A percentile compares a stretch with the other conserved stretches of the same genome.
These are phyloP conservation scores for Vitis hybrid DNA, from an alignment of 177 flowering plant species.

Conservation along the genomic window DNA sequence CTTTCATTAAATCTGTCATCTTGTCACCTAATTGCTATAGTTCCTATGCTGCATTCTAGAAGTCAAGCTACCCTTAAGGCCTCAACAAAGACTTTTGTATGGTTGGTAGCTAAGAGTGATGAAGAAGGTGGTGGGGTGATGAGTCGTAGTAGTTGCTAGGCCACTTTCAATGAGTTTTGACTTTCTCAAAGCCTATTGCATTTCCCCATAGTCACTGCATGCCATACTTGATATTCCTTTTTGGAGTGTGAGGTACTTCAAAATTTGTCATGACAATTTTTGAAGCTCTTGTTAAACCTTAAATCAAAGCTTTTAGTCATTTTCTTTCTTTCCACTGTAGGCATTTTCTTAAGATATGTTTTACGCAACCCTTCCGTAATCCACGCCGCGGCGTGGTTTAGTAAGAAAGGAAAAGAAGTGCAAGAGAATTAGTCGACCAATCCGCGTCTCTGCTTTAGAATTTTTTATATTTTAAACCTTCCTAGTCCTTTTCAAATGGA, in stretches of 20 bases:
- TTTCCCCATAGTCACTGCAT: too few species aligned
- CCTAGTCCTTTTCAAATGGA: constrained; percentile 15
- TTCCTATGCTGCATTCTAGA: constrained; percentile 4
- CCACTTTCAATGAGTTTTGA: constrained; percentile 22
- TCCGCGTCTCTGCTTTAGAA: neutral
- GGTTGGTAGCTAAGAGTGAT: neutral
- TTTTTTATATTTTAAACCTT: neutral
- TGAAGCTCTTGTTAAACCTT: too few species aligned
- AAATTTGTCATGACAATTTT: too few species aligned
- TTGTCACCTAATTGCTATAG: constrained; percentile 21
- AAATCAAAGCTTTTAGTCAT: too few species aligned
- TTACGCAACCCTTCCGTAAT: too few species aligned
- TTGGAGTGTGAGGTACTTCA: too few species aligned
- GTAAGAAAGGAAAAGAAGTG: too few species aligned
- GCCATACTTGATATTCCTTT: too few species aligned
- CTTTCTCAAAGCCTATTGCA: constrained; percentile 7
- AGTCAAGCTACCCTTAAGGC: neutral
- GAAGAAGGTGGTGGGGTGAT: neutral
- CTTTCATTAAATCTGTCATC: constrained; percentile 3
- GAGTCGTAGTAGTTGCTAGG: constrained; percentile 27
- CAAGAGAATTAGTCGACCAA: too few species aligned
- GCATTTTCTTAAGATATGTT: too few species aligned
- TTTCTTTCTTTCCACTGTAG: too few species aligned
- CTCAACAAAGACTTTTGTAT: neutral
- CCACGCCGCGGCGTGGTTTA: too few species aligned